phyloP scores from a whole-genome alignment of 1,139 yeast genomes.

The Yamadazyma mexicana region DNA sequence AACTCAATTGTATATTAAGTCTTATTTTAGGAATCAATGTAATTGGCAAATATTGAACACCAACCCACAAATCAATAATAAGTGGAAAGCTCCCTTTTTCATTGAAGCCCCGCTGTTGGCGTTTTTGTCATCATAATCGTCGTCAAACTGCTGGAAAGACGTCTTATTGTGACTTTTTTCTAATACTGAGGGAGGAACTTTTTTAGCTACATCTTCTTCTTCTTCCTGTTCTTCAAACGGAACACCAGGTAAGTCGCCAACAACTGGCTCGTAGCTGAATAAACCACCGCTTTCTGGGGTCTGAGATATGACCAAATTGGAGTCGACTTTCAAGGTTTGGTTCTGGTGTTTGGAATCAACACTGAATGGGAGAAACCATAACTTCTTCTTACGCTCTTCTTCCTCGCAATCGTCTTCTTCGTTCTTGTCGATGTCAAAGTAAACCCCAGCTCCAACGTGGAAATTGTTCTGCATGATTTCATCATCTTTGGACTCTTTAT shows the following conservation, averaged over 20 bases:
- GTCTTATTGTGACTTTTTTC: neutral
- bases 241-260: slow-evolving; percentile 1
- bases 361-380: slow-evolving; percentile 18
- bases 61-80: neutral
- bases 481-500: neutral
- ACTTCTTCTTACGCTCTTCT: slow-evolving; percentile 15
- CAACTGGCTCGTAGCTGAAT: slow-evolving; percentile 9
- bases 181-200: neutral
- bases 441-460: slow-evolving; percentile 15
- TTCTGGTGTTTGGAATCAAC: slow-evolving; percentile 1
- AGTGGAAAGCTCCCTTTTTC: neutral
- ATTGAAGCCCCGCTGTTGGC: neutral
- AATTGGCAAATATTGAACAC: neutral
- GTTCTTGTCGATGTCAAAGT: slow-evolving; percentile 13
- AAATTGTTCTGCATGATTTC: slow-evolving; percentile 8
- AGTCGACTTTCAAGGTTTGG: slow-evolving; percentile 11
- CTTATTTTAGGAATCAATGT: neutral
- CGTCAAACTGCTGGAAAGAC: slow-evolving; percentile 10
- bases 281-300: slow-evolving; percentile 12
- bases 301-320: slow-evolving; percentile 13
- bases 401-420: slow-evolving; percentile 12
- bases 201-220: neutral
- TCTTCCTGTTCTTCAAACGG: neutral
- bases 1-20: neutral
- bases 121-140: slow-evolving; percentile 6